A percentile compares a stretch with the other conserved stretches of the same genome.
phyloP scores from a whole-genome alignment of 1,284 basidiomycete genomes.

The Ustilago loliicola region DNA sequence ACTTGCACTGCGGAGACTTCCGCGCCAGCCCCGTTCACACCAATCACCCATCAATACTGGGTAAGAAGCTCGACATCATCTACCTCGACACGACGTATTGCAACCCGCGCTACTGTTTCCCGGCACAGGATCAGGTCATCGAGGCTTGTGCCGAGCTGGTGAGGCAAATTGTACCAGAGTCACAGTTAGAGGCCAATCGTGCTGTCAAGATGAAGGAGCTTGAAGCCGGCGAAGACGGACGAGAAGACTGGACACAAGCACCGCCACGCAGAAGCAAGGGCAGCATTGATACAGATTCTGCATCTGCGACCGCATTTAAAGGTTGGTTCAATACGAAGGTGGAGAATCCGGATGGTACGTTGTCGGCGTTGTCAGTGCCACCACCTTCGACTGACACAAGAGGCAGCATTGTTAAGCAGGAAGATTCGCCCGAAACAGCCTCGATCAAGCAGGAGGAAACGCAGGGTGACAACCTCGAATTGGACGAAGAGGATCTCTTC shows the following conservation, averaged over 20 bases:
- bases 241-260: conserved; percentile 50
- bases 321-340: conserved; percentile 51
- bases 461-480: conserved; percentile 48
- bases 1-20: conserved; percentile 92
- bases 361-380: conserved; percentile 15
- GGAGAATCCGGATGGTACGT: conserved; percentile 19
- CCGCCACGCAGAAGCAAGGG: conserved; percentile 66
- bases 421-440: conserved; percentile 57
- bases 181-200: conserved; percentile 23
- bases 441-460: conserved; percentile 68
- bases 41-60: conserved; percentile 56
- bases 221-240: conserved; percentile 65
- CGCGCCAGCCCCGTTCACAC: conserved; percentile 69
- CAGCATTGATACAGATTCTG: conserved; percentile 31
- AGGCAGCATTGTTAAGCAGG: conserved; percentile 68
- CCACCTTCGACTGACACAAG: conserved; percentile 1
- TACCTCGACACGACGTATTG: conserved; percentile 98
- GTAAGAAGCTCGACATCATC: conserved; percentile 79
- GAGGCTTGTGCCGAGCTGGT: conserved; percentile 90
- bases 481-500: conserved; percentile 51
- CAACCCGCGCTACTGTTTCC: conserved; percentile 93
- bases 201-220: conserved; percentile 32
- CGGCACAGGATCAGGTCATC: conserved; percentile 91
- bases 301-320: conserved; percentile 59
- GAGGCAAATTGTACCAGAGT: conserved; percentile 60